Conservation (phyloP, 2,329 filamentous ascomycete genomes). For the Helicocarpus griseus region DNA sequence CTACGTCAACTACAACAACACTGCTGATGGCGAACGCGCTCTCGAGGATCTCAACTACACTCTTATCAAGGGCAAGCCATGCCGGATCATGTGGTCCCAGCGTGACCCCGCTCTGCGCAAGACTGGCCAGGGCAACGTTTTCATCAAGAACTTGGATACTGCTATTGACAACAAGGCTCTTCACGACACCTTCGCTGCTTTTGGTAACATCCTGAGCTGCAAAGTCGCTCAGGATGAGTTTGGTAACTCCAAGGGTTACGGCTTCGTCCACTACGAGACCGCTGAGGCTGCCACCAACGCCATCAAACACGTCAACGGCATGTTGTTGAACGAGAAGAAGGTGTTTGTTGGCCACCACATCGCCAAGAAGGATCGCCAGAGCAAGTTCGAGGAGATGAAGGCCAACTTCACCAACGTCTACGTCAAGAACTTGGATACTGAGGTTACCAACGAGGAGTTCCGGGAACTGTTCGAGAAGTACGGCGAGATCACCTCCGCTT, state of each 20-base stretch:
- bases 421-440: conserved; percentile 89
- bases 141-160: conserved; percentile 99
- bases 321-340: conserved; percentile 99
- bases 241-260: conserved; percentile 95
- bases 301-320: conserved; percentile 99
- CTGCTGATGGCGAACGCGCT: conserved; percentile 89
- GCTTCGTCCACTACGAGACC: conserved; percentile 99
- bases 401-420: conserved; percentile 99
- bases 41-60: conserved; percentile 99
- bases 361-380: conserved; percentile 99
- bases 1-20: conserved; percentile 99
- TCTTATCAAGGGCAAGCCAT: conserved; percentile 94
- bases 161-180: conserved; percentile 99
- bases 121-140: conserved; percentile 98
- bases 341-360: conserved; percentile 99
- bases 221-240: conserved; percentile 98
- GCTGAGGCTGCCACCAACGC: conserved; percentile 92
- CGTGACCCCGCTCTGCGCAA: conserved; percentile 97
- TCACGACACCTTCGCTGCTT: conserved; percentile 97
- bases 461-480: conserved; percentile 83
- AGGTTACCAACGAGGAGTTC: conserved; percentile 89
- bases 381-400: conserved; percentile 99
- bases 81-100: conserved; percentile 99
- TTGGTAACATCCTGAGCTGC: conserved; percentile 98
- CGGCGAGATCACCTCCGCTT: conserved; percentile 91